Conservation (phyloP, 2,329 filamentous ascomycete species). For the Huntiella savannae region DNA sequence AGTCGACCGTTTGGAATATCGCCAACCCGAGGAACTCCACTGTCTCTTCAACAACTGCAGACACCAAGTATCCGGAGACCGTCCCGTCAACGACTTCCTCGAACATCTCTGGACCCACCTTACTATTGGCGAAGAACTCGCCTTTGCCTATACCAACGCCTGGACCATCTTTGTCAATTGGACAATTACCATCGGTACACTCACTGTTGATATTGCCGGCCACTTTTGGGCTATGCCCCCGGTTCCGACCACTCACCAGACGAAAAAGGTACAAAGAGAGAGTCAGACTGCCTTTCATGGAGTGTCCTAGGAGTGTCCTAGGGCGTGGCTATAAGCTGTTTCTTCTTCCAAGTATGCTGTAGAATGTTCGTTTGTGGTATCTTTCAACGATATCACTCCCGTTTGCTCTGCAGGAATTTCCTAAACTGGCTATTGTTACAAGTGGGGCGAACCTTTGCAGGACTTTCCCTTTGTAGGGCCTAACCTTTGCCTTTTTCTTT, state of each 20-base stretch:
- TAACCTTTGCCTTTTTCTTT: neutral
- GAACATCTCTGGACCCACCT: conserved; percentile 75
- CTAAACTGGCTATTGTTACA: neutral
- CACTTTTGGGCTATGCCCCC: neutral
- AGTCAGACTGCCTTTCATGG: neutral
- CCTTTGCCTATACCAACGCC: neutral
- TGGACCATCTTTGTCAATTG: neutral
- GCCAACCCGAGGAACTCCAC: conserved; percentile 31
- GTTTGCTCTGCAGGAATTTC: neutral
- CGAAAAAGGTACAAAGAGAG: neutral
- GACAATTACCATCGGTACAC: neutral
- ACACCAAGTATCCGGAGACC: conserved; percentile 36
- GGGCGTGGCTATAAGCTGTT: too few relatives aligned
- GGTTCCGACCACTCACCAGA: conserved; percentile 4
- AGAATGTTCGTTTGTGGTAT: too few relatives aligned
- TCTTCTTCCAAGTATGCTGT: too few relatives aligned
- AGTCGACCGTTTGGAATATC: conserved; percentile 17
- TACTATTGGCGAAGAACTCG: conserved; percentile 27
- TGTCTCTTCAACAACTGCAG: conserved; percentile 47
- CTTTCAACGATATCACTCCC: too few relatives aligned
- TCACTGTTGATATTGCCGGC: neutral
- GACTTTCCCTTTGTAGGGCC: too few relatives aligned
- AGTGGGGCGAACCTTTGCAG: too few relatives aligned
- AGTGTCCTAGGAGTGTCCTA: too few relatives aligned
- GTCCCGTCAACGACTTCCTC: conserved; percentile 64